These are phyloP conservation scores for Marasmius oreades DNA, from an alignment of 1,284 basidiomycete species.

Conservation along the genomic window DNA sequence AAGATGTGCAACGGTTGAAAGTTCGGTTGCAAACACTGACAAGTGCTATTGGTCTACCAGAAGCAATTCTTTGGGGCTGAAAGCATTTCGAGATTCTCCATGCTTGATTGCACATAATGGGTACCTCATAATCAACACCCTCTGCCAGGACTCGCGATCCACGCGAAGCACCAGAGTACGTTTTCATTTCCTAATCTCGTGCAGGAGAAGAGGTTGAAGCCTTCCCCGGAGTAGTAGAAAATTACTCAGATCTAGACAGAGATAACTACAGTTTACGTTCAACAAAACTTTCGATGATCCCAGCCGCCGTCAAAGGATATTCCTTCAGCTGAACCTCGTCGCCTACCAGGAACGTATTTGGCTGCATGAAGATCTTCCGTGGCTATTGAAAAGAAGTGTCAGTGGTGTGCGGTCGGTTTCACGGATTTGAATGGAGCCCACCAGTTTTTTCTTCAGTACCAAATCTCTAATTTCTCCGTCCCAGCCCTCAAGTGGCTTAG, in stretches of 20 bases:
- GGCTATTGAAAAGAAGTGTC: slow-evolving; percentile 41
- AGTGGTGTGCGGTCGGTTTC: background rate
- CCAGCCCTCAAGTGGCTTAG: slow-evolving; percentile 70
- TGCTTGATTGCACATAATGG: background rate
- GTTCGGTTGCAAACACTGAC: background rate
- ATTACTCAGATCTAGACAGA: background rate
- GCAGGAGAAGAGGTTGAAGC: background rate
- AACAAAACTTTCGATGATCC: slow-evolving; percentile 77
- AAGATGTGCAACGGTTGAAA: slow-evolving; percentile 11
- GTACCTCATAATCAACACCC: background rate
- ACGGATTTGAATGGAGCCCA: slow-evolving; percentile 29
- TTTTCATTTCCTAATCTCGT: background rate
- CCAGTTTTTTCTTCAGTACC: slow-evolving; percentile 76
- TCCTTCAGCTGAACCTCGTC: slow-evolving; percentile 72
- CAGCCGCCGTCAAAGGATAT: slow-evolving; percentile 67
- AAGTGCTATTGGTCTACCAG: background rate
- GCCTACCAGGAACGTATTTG: slow-evolving; percentile 66
- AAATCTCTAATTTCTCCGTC: slow-evolving; percentile 71
- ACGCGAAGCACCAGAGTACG: background rate
- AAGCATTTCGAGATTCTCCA: background rate
- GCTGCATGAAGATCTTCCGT: slow-evolving; percentile 79
- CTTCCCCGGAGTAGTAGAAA: background rate
- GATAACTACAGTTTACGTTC: slow-evolving; percentile 55
- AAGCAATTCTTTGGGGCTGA: slow-evolving; percentile 6
- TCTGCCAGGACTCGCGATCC: background rate